A percentile compares a stretch with the other conserved stretches of the same genome.
phyloP scores from a whole-genome alignment of 1,284 basidiomycete genomes.

The Flammula alnicola region DNA sequence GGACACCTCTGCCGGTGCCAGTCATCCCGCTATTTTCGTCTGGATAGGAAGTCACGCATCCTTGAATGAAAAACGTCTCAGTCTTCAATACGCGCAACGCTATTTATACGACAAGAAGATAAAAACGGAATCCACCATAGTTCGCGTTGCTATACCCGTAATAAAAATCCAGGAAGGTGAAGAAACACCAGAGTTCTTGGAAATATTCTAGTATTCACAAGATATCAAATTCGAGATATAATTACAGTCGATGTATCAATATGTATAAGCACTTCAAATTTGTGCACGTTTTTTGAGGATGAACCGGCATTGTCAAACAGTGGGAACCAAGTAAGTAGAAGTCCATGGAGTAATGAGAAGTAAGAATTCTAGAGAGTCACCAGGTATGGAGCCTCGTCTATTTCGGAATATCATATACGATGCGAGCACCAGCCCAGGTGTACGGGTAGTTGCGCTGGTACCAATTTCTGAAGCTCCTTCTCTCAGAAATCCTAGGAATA shows the following conservation, averaged over 20 bases:
- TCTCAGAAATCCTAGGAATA: constrained; percentile 78
- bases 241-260: too few relatives aligned
- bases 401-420: constrained; percentile 60
- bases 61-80: constrained; percentile 51
- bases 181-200: constrained; percentile 40
- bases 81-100: constrained; percentile 56
- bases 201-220: constrained; percentile 9
- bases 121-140: constrained; percentile 24
- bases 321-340: background rate
- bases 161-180: constrained; percentile 56
- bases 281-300: too few relatives aligned
- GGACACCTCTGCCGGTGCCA: constrained; percentile 40
- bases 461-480: constrained; percentile 83
- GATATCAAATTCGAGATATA: background rate
- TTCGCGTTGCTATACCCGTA: constrained; percentile 44
- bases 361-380: too few relatives aligned
- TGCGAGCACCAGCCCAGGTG: constrained; percentile 49
- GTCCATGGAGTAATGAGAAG: background rate
- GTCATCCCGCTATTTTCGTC: constrained; percentile 52
- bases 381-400: background rate
- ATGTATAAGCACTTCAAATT: too few relatives aligned
- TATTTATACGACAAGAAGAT: constrained; percentile 49
- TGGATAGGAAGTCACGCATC: constrained; percentile 61
- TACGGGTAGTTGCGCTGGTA: constrained; percentile 63
- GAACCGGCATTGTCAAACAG: too few relatives aligned